phyloP scores from a whole-genome alignment of 176 grass and related monocot genomes.

The Luzula sylvatica region DNA sequence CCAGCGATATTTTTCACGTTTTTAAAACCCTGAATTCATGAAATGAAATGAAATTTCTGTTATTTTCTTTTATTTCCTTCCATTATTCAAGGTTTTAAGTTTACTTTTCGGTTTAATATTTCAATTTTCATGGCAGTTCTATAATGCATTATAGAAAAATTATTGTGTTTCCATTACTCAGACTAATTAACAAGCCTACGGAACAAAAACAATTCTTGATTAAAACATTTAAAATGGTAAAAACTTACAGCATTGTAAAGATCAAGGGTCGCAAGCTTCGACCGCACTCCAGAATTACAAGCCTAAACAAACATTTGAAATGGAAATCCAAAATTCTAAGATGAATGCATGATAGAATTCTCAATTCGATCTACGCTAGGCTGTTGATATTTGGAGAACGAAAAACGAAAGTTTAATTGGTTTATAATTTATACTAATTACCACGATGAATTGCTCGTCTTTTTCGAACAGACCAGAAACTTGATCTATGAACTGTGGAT shows the following conservation, averaged over 20 bases:
- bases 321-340: not conserved
- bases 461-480: constrained; percentile 19
- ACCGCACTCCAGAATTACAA: constrained; percentile 31
- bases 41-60: too few species aligned
- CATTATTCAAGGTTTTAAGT: not conserved
- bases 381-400: not conserved
- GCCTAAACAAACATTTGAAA: constrained; percentile 13
- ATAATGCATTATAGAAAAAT: not conserved
- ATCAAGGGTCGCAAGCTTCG: constrained; percentile 29
- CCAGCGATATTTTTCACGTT: constrained; percentile 28
- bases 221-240: not conserved
- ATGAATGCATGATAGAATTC: not conserved
- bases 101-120: too few species aligned
- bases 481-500: constrained; percentile 28
- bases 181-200: too few species aligned
- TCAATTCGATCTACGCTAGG: too few species aligned
- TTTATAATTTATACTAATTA: too few species aligned
- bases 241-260: constrained; percentile 25
- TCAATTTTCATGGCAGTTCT: too few species aligned
- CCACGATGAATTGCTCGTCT: constrained; percentile 31
- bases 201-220: too few species aligned
- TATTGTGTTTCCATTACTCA: too few species aligned
- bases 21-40: constrained; percentile 20
- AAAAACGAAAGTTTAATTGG: too few species aligned
- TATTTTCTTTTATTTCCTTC: too few species aligned